phyloP scores from a whole-genome alignment of 192 early-diverging fungal genomes.

The Umbelopsis vinacea region DNA sequence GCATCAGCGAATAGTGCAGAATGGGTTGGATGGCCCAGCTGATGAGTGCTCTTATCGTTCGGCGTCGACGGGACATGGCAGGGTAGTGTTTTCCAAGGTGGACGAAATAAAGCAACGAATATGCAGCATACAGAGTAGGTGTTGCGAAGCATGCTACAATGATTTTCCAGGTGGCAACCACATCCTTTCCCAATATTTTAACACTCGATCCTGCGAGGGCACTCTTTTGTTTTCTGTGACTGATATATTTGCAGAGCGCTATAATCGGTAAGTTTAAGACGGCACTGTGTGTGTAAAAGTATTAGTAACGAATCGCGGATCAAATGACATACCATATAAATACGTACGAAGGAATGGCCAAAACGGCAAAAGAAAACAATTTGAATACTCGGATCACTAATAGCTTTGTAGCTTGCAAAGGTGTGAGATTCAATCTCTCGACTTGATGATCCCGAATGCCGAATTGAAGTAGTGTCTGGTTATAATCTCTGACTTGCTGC shows the following conservation, averaged over 20 bases:
- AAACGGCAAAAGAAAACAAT: constrained; percentile 70
- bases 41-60: constrained; percentile 25
- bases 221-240: constrained; percentile 57
- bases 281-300: constrained; percentile 30
- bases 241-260: constrained; percentile 52
- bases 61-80: constrained; percentile 32
- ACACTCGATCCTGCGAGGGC: constrained; percentile 90
- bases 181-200: constrained; percentile 92
- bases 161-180: constrained; percentile 96
- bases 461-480: constrained; percentile 86
- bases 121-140: constrained; percentile 73
- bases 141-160: constrained; percentile 74
- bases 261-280: constrained; percentile 59
- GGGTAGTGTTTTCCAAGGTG: constrained; percentile 30
- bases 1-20: constrained; percentile 70
- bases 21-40: constrained; percentile 60
- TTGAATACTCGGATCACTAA: constrained; percentile 70
- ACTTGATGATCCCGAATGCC: constrained; percentile 98
- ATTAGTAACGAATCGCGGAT: background rate
- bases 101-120: constrained; percentile 65
- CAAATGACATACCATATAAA: background rate
- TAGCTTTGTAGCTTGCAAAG: constrained; percentile 64
- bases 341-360: constrained; percentile 85
- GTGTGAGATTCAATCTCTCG: constrained; percentile 71
- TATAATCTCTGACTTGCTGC: constrained; percentile 79